phyloP scores from a whole-genome alignment of 176 grass and related monocot species.

The Carex scoparia region DNA sequence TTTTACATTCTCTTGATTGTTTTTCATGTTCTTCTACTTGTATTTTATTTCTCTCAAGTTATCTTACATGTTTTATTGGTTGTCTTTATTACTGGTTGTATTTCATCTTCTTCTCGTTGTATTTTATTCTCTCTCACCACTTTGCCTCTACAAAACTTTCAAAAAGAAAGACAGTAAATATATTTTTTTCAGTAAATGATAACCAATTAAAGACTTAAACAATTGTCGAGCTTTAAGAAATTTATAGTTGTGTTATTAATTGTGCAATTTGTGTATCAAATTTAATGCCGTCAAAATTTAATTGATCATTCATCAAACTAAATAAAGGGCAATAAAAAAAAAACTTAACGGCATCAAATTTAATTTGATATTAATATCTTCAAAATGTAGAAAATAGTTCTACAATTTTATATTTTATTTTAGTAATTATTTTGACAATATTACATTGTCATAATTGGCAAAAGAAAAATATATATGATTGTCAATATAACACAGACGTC shows the following conservation, averaged over 20 bases:
- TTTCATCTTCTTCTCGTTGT: too few relatives aligned
- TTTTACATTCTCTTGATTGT: too few relatives aligned
- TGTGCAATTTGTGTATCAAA: neutral
- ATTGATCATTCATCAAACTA: neutral
- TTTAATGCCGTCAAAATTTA: neutral
- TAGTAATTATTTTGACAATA: neutral
- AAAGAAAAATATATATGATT: neutral
- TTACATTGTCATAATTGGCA: neutral
- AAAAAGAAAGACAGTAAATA: too few relatives aligned
- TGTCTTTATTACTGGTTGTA: too few relatives aligned
- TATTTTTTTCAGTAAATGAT: too few relatives aligned
- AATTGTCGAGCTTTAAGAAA: neutral
- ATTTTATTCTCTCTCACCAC: too few relatives aligned
- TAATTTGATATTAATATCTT: neutral
- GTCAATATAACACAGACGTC: neutral
- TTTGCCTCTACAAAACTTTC: too few relatives aligned
- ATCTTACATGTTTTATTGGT: too few relatives aligned
- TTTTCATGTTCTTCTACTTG: too few relatives aligned
- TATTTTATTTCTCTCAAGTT: too few relatives aligned
- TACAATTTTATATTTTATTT: neutral
- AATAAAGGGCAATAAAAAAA: neutral
- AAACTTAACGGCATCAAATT: neutral
- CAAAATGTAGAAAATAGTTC: neutral
- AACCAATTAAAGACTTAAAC: too few relatives aligned
- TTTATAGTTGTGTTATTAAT: neutral